Conservation (phyloP, 139 green algal species). For the Eudorina sp. region DNA sequence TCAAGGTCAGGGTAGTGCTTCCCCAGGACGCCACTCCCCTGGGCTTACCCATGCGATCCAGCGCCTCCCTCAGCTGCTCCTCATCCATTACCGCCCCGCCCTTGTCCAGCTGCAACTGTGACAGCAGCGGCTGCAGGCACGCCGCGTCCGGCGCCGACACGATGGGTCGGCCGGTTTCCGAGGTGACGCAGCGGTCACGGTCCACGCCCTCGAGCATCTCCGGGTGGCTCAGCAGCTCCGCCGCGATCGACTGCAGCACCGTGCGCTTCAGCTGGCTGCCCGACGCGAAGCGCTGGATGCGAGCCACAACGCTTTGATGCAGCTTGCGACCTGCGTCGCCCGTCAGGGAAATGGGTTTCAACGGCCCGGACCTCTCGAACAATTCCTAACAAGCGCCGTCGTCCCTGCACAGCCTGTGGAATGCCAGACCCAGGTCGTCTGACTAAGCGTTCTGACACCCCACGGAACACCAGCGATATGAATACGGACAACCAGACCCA, state of each 20-base stretch:
- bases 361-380: no score
- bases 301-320: slow-evolving; percentile 77
- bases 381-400: no score
- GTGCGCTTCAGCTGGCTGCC: slow-evolving; percentile 77
- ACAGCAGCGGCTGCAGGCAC: slow-evolving; percentile 18
- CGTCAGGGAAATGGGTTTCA: no score
- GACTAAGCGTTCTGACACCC: no score
- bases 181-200: neutral
- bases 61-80: slow-evolving; percentile 16
- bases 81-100: neutral
- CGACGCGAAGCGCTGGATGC: slow-evolving; percentile 84
- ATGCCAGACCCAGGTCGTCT: no score
- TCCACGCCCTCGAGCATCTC: neutral
- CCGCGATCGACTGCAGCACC: slow-evolving; percentile 89
- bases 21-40: no score
- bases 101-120: slow-evolving; percentile 41
- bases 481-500: no score
- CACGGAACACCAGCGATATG: no score
- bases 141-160: slow-evolving; percentile 5
- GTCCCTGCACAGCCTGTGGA: no score
- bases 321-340: slow-evolving; percentile 68
- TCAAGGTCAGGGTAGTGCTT: no score
- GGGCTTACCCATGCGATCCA: slow-evolving; percentile 29
- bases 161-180: slow-evolving; percentile 13
- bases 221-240: slow-evolving; percentile 76